Conservation (phyloP, 495 filamentous ascomycete genomes). For the Trypethelium eluteriae region DNA sequence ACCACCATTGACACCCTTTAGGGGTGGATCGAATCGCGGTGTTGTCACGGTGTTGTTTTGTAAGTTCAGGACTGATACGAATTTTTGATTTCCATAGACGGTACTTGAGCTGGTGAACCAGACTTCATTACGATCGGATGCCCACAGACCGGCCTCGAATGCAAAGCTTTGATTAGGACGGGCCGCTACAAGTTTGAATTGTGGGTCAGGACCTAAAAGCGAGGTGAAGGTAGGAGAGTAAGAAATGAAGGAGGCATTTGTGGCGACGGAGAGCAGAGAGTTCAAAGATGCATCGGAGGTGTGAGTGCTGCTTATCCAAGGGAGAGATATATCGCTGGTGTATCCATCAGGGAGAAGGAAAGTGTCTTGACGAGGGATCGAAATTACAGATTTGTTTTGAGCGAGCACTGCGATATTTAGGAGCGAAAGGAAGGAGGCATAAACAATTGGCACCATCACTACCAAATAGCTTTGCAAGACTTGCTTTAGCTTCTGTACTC, state of each 20-base stretch:
- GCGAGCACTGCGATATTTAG: not conserved
- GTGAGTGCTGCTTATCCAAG: constrained; percentile 11
- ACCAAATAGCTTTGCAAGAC: no score
- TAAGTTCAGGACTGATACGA: constrained; percentile 3
- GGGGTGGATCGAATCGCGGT: not conserved
- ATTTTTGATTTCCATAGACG: not conserved
- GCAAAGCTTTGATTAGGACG: constrained; percentile 1
- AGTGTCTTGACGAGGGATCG: constrained; percentile 7
- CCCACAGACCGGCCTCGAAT: constrained; percentile 10
- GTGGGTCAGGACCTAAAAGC: not conserved
- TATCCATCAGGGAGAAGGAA: constrained; percentile 11
- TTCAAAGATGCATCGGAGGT: constrained; percentile 2
- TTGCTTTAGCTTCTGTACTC: no score
- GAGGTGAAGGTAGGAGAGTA: not conserved
- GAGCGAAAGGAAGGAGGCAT: no score
- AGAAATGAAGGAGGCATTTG: constrained; percentile 3
- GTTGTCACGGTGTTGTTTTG: not conserved
- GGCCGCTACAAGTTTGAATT: not conserved
- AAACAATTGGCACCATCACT: no score
- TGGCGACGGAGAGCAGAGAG: not conserved
- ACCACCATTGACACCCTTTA: constrained; percentile 4
- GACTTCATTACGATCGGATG: constrained; percentile 8
- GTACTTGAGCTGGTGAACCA: not conserved
- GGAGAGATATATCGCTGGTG: not conserved
- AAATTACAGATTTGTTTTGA: not conserved